Base-by-base conservation (phyloP, 768 basidiomycete species). In the Dioszegia hungarica region DNA sequence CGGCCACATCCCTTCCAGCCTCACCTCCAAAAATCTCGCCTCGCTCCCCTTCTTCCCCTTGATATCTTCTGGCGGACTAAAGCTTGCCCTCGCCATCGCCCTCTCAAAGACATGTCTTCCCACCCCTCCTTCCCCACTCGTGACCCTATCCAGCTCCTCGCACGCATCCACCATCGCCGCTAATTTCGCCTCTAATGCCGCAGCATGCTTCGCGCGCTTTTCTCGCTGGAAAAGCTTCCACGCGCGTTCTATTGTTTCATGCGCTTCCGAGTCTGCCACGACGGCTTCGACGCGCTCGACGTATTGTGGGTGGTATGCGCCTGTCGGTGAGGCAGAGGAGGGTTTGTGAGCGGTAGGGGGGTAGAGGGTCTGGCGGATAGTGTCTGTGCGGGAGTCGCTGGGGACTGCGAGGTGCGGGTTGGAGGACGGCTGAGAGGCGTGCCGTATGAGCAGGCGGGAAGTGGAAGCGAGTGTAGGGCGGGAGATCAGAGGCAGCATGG, bases 171-270 rank as follows among this genome's bases (percentile, higher is more conserved):
- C 79, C 91, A 95, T 92, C 66, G 83, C 82, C 54, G 84, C 81
- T 68, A 86, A 91, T 76, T 93, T 93, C 76, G 85, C 81, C 56
- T 79, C 78, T 60, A 89, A 72, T 68, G 90, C 87, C 33, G 80
- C 83, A 27, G 85, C 82, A 41, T 87, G 81, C 60, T 81, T 79
- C 68, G 86, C 83, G 38, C 92, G 83, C 36, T 85, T 58, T 68
- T 88, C 85, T 28, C 92, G 82, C 62, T 83, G 81, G 77, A 90
- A 85, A 11, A 97, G 81, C 49, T 85, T 79, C 88, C 88, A 97
- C 3, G 92, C 92, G 29, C 92, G 84, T 62, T 90, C 86, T 51
- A 95, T 91, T 1, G 90, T 95, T 61, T 90, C 83, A 78, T 95
- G 90, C 0, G 89, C 90, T 74, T 94, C 90, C 4, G 81, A 82